Evolutionary conservation across 179 eudicot genomes (phyloP).

Genomic region (Silene coronaria): DNA sequence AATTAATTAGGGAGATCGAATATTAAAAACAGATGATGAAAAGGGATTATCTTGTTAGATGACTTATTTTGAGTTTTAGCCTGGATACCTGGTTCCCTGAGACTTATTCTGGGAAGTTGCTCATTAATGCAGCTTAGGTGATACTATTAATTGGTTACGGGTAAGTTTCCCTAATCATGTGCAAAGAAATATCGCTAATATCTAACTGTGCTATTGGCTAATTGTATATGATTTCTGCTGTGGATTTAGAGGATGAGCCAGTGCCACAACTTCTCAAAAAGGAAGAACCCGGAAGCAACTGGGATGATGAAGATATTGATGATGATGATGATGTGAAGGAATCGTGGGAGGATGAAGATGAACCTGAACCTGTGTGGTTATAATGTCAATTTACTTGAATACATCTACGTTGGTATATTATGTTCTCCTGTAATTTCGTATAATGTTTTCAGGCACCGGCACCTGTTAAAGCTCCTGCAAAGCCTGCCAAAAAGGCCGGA

Average conservation of each 20-base stretch:
- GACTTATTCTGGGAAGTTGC: background rate
- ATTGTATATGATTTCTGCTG: background rate
- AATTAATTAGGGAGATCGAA: background rate
- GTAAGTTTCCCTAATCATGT: background rate
- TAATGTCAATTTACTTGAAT: background rate
- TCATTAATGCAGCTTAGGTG: background rate
- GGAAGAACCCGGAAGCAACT: constrained; percentile 40
- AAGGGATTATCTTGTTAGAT: background rate
- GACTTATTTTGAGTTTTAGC: background rate
- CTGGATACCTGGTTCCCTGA: too few species aligned
- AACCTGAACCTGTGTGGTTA: constrained; percentile 57
- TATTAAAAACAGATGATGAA: background rate
- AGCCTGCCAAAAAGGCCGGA: constrained; percentile 54
- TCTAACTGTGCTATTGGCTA: background rate
- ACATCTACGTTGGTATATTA: background rate
- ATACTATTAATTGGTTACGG: background rate
- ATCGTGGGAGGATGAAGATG: constrained; percentile 97
- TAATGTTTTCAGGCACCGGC: constrained; percentile 51
- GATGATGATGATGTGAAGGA: constrained; percentile 77
- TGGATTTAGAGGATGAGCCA: constrained; percentile 55
- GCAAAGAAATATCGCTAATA: background rate
- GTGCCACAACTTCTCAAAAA: constrained; percentile 45
- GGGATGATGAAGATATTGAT: constrained; percentile 95
- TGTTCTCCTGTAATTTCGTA: background rate
- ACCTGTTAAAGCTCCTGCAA: constrained; percentile 51